Evolutionary conservation across 805 yeast genomes (phyloP).

Genomic region (Pichia pseudocactophila): DNA sequence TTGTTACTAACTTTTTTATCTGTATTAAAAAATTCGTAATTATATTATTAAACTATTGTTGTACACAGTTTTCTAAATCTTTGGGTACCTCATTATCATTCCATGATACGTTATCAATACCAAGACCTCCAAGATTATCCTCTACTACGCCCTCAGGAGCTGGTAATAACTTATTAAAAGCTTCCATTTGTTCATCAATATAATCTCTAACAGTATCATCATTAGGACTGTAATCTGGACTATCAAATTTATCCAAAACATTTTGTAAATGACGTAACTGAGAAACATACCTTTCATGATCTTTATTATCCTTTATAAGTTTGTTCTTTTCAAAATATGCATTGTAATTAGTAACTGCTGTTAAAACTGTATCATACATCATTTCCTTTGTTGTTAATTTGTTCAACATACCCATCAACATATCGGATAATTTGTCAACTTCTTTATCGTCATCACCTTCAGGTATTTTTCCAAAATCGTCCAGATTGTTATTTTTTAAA

Average conservation of each 20-base stretch:
- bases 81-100: constrained; percentile 46
- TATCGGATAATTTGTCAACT: constrained; percentile 36
- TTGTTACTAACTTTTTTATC: constrained; percentile 21
- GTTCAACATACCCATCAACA: constrained; percentile 65
- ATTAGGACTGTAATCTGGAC: constrained; percentile 48
- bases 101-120: constrained; percentile 23
- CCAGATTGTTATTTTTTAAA: too few relatives aligned
- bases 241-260: constrained; percentile 61
- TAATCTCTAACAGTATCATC: constrained; percentile 36
- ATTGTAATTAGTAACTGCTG: constrained; percentile 64
- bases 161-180: constrained; percentile 66
- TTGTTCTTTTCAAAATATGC: constrained; percentile 52
- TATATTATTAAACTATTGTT: constrained; percentile 16
- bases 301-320: constrained; percentile 24
- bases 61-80: constrained; percentile 50
- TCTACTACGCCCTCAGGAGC: constrained; percentile 67
- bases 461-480: not conserved
- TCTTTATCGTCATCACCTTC: constrained; percentile 17
- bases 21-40: too few relatives aligned
- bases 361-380: constrained; percentile 81
- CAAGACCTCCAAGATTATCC: constrained; percentile 34
- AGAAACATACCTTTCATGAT: constrained; percentile 40
- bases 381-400: constrained; percentile 81
- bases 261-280: constrained; percentile 56
- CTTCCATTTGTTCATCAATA: constrained; percentile 52